Conservation (phyloP, 257 asterid genomes). For the Prunella vulgaris region DNA sequence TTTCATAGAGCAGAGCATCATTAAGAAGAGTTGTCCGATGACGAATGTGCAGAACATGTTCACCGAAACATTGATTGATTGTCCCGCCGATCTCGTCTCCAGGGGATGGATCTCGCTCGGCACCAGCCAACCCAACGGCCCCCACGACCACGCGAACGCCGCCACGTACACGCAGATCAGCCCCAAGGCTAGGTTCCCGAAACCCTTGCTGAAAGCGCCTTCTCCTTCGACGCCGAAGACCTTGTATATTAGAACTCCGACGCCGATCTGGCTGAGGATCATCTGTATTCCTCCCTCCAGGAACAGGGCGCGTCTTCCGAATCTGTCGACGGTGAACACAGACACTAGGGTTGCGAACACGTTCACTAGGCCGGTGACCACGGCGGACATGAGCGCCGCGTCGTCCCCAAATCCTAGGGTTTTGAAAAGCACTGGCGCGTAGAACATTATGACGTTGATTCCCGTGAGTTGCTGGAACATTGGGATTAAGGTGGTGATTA, state of each 20-base stretch:
- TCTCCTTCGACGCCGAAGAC: not conserved
- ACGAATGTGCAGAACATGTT: not conserved
- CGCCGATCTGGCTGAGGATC: not conserved
- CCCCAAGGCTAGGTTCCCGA: constrained; percentile 31
- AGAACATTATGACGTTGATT: constrained; percentile 56
- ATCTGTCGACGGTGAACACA: not conserved
- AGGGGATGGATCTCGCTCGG: constrained; percentile 54
- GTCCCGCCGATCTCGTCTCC: constrained; percentile 53
- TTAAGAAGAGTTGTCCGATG: constrained; percentile 18
- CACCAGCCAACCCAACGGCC: constrained; percentile 62
- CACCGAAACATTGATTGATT: not conserved
- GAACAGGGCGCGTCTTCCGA: not conserved
- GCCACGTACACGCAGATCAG: constrained; percentile 50
- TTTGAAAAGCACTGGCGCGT: constrained; percentile 63
- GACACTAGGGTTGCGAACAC: constrained; percentile 42
- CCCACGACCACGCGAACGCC: constrained; percentile 68
- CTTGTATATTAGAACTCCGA: not conserved
- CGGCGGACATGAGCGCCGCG: constrained; percentile 49
- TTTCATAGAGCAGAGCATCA: constrained; percentile 41
- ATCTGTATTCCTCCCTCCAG: not conserved
- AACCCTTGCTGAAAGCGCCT: not conserved
- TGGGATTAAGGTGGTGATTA: constrained; percentile 43
- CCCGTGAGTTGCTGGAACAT: constrained; percentile 54
- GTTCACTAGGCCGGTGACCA: constrained; percentile 39
- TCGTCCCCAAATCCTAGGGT: constrained; percentile 50